These are phyloP conservation scores for Fusarium subtropicale DNA, from an alignment of 2,329 filamentous ascomycete genomes.

Conservation along the genomic window DNA sequence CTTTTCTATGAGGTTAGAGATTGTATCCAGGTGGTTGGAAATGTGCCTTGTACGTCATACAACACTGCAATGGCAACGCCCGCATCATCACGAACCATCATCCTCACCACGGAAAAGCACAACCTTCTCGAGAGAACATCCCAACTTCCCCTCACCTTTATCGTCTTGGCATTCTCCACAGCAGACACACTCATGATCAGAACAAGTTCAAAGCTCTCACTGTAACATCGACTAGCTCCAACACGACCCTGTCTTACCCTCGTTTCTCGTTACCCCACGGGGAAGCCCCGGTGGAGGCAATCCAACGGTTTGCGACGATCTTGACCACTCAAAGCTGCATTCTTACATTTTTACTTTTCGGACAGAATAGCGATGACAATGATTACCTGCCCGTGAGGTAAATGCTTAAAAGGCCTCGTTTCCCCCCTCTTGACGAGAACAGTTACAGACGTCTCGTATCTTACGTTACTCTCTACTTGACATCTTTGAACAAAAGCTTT, in stretches of 20 bases:
- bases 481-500: background rate
- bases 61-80: background rate
- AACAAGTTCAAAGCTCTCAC: constrained; percentile 1
- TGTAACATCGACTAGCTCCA: background rate
- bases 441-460: constrained; percentile 15
- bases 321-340: background rate
- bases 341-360: background rate
- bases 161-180: constrained; percentile 36
- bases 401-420: constrained; percentile 20
- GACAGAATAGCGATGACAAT: background rate
- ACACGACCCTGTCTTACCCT: constrained; percentile 9
- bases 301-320: constrained; percentile 18
- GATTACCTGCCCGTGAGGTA: background rate
- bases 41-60: background rate
- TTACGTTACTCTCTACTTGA: background rate
- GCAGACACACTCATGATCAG: constrained; percentile 29
- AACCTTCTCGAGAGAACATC: background rate
- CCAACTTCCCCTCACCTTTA: constrained; percentile 14
- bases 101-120: constrained; percentile 8
- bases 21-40: fast-evolving
- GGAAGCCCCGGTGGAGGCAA: constrained; percentile 35
- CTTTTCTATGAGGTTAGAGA: fast-evolving
- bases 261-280: constrained; percentile 36
- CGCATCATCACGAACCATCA: background rate
- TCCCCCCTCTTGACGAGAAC: background rate